Percentiles rank a stretch among this genome's conserved stretches.
Evolutionary conservation across 176 grass and related monocot genomes (phyloP).

Genomic region (Zoysia japonica): DNA sequence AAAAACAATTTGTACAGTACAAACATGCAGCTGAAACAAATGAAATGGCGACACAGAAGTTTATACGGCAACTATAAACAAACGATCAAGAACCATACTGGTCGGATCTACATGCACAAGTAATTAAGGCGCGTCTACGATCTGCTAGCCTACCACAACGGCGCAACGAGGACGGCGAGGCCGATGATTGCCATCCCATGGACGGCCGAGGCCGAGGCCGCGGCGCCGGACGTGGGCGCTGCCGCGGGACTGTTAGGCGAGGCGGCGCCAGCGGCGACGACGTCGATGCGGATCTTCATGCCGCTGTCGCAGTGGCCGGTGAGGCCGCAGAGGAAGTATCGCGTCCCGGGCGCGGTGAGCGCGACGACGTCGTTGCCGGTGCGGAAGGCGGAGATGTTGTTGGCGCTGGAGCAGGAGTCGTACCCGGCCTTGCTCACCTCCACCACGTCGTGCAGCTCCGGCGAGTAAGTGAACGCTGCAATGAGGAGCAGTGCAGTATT

Average conservation of each 20-base stretch:
- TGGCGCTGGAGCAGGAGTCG: conserved; percentile 50
- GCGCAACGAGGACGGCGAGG: not conserved
- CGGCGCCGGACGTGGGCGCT: not conserved
- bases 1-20: no score
- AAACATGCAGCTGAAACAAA: no score
- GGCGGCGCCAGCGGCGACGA: not conserved
- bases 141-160: no score
- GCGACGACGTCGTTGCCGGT: conserved; percentile 62
- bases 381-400: conserved; percentile 46
- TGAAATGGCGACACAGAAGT: no score
- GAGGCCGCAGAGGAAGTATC: conserved; percentile 85
- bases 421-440: conserved; percentile 61
- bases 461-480: conserved; percentile 60
- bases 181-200: not conserved
- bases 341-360: conserved; percentile 44
- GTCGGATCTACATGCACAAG: no score
- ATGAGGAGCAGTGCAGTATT: no score
- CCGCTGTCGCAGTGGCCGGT: conserved; percentile 60
- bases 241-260: not conserved
- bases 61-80: no score
- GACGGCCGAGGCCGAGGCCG: not conserved
- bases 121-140: no score
- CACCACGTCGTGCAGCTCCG: conserved; percentile 65
- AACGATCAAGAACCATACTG: no score
- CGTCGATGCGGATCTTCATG: conserved; percentile 69